phyloP scores from a whole-genome alignment of 441 rosid species.

The Kokia cookei region DNA sequence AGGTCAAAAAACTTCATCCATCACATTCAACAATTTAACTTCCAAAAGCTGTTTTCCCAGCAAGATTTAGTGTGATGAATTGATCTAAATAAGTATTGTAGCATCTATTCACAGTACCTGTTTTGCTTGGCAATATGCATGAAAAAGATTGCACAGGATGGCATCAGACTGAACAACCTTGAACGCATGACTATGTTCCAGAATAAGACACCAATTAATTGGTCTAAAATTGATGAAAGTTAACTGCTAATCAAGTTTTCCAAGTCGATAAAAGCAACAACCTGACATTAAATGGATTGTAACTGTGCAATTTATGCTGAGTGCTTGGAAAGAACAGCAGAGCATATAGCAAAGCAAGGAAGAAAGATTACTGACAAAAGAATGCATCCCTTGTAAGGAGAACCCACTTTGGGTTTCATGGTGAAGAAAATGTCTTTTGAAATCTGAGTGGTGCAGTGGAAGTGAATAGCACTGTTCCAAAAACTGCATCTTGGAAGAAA shows the following conservation, averaged over 20 bases:
- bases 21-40: neutral
- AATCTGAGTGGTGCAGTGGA: neutral
- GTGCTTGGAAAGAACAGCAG: neutral
- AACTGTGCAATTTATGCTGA: neutral
- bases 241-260: neutral
- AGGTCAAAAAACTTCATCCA: neutral
- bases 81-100: neutral
- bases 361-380: neutral
- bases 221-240: neutral
- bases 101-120: neutral
- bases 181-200: slow-evolving; percentile 3
- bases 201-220: neutral
- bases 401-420: neutral
- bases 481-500: neutral
- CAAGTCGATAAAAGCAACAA: neutral
- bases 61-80: neutral
- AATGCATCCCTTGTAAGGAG: neutral
- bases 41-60: neutral
- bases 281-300: neutral
- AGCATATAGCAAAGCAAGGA: slow-evolving; percentile 1
- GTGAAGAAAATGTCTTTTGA: neutral
- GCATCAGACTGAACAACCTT: neutral
- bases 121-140: slow-evolving; percentile 2
- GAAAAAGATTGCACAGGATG: neutral
- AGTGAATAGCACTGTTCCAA: neutral